Evolutionary conservation across 805 yeast species (phyloP).

Genomic region (Myxozyma vanderwaltii): DNA sequence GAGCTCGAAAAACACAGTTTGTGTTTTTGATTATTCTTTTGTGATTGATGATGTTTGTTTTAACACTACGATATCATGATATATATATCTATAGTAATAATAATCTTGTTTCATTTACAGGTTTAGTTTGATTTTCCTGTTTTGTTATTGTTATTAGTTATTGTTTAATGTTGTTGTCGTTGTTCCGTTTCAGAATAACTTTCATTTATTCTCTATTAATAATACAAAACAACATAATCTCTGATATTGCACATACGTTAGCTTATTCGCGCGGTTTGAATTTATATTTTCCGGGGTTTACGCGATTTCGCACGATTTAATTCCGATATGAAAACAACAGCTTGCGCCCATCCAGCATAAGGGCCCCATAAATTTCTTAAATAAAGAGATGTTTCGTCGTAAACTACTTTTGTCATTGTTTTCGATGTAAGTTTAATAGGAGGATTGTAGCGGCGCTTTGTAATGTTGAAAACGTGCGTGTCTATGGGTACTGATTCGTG

Average conservation of each 20-base stretch:
- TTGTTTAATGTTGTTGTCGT: no score
- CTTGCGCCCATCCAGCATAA: constrained; percentile 98
- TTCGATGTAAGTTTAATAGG: constrained; percentile 43
- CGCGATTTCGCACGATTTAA: constrained; percentile 1
- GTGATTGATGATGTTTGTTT: no score
- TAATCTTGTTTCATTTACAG: no score
- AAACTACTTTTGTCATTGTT: constrained; percentile 54
- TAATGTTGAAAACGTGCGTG: constrained; percentile 91
- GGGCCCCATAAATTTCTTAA: constrained; percentile 78
- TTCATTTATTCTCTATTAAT: no score
- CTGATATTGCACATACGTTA: no score
- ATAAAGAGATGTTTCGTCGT: constrained; percentile 58
- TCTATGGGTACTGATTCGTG: constrained; percentile 92
- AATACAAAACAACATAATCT: no score
- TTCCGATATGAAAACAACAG: constrained; percentile 46
- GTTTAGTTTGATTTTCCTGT: background rate
- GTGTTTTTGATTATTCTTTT: no score
- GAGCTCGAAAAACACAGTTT: no score
- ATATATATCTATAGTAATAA: no score
- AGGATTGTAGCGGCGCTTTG: constrained; percentile 21
- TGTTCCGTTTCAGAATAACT: no score
- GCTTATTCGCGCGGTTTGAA: no score
- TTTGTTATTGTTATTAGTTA: background rate
- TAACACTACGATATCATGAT: no score
- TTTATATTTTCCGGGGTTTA: background rate